These are phyloP conservation scores for Calonectria ilicicola DNA, from an alignment of 2,329 filamentous ascomycete species.

Conservation along the genomic window DNA sequence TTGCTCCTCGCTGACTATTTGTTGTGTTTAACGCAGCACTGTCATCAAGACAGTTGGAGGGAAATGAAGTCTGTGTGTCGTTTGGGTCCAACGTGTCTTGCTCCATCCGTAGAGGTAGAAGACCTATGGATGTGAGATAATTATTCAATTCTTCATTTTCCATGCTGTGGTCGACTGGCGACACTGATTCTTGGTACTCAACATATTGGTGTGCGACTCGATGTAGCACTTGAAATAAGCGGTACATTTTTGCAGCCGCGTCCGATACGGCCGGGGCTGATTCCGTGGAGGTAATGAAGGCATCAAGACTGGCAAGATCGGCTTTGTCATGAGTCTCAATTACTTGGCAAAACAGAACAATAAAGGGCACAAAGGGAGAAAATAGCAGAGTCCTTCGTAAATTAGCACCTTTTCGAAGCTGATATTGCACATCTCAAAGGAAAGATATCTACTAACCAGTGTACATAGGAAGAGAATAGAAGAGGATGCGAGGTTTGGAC, in stretches of 20 bases:
- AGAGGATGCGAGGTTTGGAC: background rate
- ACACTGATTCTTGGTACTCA: background rate
- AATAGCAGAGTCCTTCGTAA: background rate
- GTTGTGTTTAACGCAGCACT: background rate
- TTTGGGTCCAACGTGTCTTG: background rate
- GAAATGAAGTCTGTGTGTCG: background rate
- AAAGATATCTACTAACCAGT: background rate
- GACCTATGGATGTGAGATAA: background rate
- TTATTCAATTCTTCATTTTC: background rate
- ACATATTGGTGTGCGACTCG: background rate
- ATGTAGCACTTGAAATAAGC: constrained; percentile 4
- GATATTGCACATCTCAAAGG: background rate
- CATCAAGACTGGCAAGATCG: constrained; percentile 2
- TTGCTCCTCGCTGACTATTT: background rate
- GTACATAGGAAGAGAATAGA: background rate
- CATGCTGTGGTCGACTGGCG: background rate
- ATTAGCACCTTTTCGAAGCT: background rate
- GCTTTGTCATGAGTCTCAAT: constrained; percentile 7
- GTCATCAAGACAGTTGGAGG: too few relatives aligned
- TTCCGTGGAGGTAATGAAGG: constrained; percentile 1
- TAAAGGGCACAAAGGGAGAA: constrained; percentile 6
- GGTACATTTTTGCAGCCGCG: background rate
- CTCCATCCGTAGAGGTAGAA: background rate
- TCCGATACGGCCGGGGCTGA: constrained; percentile 1
- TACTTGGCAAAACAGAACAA: constrained; percentile 13